These are phyloP conservation scores for Lantana camara DNA, from an alignment of 257 asterid species.

Conservation along the genomic window DNA sequence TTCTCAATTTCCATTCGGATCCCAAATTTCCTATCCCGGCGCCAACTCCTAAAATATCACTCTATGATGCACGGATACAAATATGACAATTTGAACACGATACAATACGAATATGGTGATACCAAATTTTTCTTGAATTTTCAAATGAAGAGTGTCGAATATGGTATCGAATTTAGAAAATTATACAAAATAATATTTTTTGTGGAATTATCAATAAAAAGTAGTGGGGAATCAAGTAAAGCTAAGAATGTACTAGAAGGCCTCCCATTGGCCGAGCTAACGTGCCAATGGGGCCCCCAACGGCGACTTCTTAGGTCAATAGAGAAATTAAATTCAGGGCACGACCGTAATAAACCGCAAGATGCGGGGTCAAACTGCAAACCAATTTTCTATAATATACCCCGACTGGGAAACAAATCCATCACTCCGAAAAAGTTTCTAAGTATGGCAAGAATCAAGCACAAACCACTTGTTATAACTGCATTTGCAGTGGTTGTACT, in stretches of 20 bases:
- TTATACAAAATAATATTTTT: no score
- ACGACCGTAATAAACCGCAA: slow-evolving; percentile 32
- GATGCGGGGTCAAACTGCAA: slow-evolving; percentile 22
- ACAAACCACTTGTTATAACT: slow-evolving; percentile 1
- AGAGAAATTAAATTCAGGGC: slow-evolving; percentile 10
- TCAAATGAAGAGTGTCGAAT: no score
- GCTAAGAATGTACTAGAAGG: slow-evolving; percentile 30
- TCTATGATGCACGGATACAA: no score
- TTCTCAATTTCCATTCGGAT: no score
- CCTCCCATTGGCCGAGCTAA: slow-evolving; percentile 47
- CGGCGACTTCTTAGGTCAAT: slow-evolving; percentile 42
- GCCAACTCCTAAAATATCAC: no score
- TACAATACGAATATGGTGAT: no score
- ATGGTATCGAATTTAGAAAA: no score
- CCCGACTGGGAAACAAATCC: slow-evolving; percentile 1
- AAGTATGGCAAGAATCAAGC: slow-evolving; percentile 48
- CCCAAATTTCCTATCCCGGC: no score
- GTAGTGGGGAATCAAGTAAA: slow-evolving; percentile 4
- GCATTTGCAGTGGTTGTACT: slow-evolving; percentile 19
- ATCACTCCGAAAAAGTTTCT: background rate
- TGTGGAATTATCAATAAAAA: no score
- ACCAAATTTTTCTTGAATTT: no score
- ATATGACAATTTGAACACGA: no score
- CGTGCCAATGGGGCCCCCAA: slow-evolving; percentile 39
- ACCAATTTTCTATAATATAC: slow-evolving; percentile 30